phyloP scores from a whole-genome alignment of 306 rosid genomes.

The Trichosanthes truncata region DNA sequence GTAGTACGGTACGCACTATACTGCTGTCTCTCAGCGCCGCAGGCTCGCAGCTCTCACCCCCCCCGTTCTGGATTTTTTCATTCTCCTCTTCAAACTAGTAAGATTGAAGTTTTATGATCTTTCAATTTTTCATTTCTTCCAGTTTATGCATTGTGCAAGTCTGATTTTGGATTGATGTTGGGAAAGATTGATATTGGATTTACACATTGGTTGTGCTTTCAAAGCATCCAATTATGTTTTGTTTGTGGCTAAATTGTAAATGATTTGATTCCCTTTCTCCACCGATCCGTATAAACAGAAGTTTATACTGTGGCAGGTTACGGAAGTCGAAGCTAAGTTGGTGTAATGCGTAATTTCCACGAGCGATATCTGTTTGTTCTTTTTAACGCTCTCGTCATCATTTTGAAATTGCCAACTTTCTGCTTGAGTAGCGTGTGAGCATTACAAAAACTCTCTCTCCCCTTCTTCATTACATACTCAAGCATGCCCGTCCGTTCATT shows the following conservation, averaged over 20 bases:
- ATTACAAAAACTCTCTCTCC: slow-evolving; percentile 3
- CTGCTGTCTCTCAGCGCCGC: no score
- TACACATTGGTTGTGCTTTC: not conserved
- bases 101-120: not conserved
- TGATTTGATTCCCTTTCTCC: not conserved
- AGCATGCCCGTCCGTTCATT: not conserved
- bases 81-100: not conserved
- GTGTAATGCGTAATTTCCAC: not conserved
- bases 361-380: not conserved
- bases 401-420: slow-evolving; percentile 26
- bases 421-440: slow-evolving; percentile 40
- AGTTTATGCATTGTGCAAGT: not conserved
- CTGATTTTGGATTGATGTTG: not conserved
- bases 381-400: slow-evolving; percentile 16
- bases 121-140: not conserved
- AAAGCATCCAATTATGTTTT: not conserved
- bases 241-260: not conserved
- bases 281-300: not conserved
- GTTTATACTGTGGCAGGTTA: not conserved
- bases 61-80: not conserved
- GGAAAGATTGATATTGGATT: not conserved
- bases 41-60: not conserved
- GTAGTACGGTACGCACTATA: not conserved
- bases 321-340: not conserved
- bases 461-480: not conserved